A percentile compares a stretch with the other conserved stretches of the same genome.
Conservation (phyloP, 495 filamentous ascomycete species). For the Melanomma pulvis-pyrius region DNA sequence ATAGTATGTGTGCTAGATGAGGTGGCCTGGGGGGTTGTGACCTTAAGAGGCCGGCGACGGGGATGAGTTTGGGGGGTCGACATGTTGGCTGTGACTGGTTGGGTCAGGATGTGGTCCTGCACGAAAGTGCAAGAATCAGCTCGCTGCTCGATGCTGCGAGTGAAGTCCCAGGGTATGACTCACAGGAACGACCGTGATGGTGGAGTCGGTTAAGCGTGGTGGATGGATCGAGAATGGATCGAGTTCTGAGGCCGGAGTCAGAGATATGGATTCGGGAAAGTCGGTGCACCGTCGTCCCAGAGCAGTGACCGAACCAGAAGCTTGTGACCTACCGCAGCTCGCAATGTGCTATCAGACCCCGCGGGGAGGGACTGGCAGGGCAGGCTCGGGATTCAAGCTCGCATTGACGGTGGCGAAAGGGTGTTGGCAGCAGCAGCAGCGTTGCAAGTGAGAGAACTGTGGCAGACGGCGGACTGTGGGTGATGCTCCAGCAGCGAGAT, state of each 20-base stretch:
- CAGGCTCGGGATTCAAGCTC: conserved; percentile 1
- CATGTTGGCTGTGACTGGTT: conserved; percentile 41
- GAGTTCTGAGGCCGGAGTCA: conserved; percentile 13
- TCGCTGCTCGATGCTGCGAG: conserved; percentile 12
- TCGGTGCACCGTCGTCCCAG: conserved; percentile 31
- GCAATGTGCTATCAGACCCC: conserved; percentile 6
- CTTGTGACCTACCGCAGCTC: conserved; percentile 16
- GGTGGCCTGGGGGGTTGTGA: conserved; percentile 26
- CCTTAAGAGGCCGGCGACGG: conserved; percentile 43
- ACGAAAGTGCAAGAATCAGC: conserved; percentile 36
- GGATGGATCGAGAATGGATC: conserved; percentile 6
- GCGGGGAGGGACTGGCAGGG: background rate
- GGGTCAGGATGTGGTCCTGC: conserved; percentile 18
- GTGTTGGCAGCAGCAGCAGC: background rate
- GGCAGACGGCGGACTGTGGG: background rate
- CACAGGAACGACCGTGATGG: conserved; percentile 20
- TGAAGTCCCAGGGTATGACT: conserved; percentile 25
- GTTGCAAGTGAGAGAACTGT: background rate
- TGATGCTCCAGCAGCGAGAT: conserved; percentile 1
- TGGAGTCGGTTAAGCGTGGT: conserved; percentile 18
- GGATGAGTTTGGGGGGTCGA: conserved; percentile 41
- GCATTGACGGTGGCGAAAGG: conserved; percentile 13
- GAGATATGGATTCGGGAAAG: conserved; percentile 24
- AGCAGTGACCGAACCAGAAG: conserved; percentile 12
- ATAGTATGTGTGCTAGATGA: conserved; percentile 40